Evolutionary conservation across 2,329 filamentous ascomycete genomes (phyloP).

Genomic region (Bipolaris cookei): DNA sequence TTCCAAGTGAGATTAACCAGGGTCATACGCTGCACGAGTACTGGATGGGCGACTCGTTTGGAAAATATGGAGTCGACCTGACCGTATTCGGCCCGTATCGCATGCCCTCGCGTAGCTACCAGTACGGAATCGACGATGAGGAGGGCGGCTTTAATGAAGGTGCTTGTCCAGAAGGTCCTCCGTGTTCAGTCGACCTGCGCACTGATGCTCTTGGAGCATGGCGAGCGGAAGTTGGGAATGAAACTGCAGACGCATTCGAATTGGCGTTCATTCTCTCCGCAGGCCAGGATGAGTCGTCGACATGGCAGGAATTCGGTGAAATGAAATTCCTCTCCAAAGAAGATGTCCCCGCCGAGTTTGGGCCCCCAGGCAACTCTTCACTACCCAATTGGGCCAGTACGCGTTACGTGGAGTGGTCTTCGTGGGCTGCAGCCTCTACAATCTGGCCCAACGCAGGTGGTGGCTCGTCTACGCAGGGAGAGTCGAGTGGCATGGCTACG

Average conservation of each 20-base stretch:
- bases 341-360: constrained; percentile 58
- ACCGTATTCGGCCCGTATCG: constrained; percentile 61
- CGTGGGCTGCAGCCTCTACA: constrained; percentile 58
- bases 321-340: constrained; percentile 59
- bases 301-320: constrained; percentile 64
- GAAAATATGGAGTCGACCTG: constrained; percentile 60
- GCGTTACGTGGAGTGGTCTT: constrained; percentile 61
- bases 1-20: constrained; percentile 57
- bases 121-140: constrained; percentile 59
- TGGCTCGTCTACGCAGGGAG: constrained; percentile 61
- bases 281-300: constrained; percentile 62
- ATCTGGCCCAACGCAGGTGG: constrained; percentile 63
- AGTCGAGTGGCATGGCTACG: constrained; percentile 60
- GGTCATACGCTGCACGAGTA: constrained; percentile 63
- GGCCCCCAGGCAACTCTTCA: constrained; percentile 55
- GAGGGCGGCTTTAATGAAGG: constrained; percentile 55
- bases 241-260: constrained; percentile 57
- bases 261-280: constrained; percentile 62
- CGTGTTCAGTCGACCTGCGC: constrained; percentile 57
- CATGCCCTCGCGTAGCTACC: constrained; percentile 57
- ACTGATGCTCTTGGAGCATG: constrained; percentile 58
- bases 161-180: constrained; percentile 54
- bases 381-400: constrained; percentile 57
- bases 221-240: constrained; percentile 60
- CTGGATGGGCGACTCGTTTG: constrained; percentile 64